phyloP scores from a whole-genome alignment of 2,329 filamentous ascomycete species.

The Teratosphaeria viscida region DNA sequence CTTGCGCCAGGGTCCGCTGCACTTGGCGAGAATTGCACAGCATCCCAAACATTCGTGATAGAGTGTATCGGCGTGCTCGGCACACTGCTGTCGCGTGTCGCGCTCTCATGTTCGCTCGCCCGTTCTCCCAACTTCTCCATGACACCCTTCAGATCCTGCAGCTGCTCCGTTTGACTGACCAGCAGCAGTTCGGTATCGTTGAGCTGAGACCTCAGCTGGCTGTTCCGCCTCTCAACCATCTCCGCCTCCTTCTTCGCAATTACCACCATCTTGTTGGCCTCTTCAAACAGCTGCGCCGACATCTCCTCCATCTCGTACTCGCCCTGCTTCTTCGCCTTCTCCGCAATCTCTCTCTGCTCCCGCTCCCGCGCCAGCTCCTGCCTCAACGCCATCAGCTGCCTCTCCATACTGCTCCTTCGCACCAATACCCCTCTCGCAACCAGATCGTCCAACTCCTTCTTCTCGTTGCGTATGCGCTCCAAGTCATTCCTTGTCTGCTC shows the following conservation, averaged over 20 bases:
- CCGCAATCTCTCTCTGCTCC: constrained; percentile 31
- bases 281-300: constrained; percentile 89
- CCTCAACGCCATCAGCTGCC: constrained; percentile 31
- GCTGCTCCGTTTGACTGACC: constrained; percentile 83
- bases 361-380: constrained; percentile 34
- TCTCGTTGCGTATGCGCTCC: constrained; percentile 56
- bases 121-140: constrained; percentile 73
- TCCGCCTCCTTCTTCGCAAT: constrained; percentile 79
- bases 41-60: constrained; percentile 51
- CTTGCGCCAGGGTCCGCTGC: constrained; percentile 37
- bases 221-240: constrained; percentile 64
- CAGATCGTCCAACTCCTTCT: constrained; percentile 58
- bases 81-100: constrained; percentile 51
- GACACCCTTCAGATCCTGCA: constrained; percentile 80
- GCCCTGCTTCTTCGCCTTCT: constrained; percentile 69
- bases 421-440: constrained; percentile 67
- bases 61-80: constrained; percentile 69
- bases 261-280: constrained; percentile 97
- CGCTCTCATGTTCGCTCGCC: constrained; percentile 57
- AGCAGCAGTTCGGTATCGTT: constrained; percentile 78
- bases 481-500: constrained; percentile 61
- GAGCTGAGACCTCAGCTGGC: constrained; percentile 75
- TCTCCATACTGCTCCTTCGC: constrained; percentile 61
- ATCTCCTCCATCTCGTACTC: constrained; percentile 86
- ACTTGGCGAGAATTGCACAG: constrained; percentile 42